These are phyloP conservation scores for Penicillium herquei DNA, from an alignment of 495 filamentous ascomycete species.

Conservation along the genomic window DNA sequence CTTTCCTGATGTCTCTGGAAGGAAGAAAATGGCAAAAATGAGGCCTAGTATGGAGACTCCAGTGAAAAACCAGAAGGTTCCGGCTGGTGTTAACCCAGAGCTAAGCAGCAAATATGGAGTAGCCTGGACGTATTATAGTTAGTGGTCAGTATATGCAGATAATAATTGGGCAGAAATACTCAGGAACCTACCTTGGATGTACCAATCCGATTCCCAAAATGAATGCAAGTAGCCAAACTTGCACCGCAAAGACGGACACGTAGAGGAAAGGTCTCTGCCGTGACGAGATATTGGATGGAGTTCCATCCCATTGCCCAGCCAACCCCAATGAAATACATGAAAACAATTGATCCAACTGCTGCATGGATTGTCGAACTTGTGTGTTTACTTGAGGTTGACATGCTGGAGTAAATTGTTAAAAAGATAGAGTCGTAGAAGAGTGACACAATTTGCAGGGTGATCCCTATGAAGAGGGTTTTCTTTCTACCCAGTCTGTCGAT, in stretches of 20 bases:
- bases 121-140: constrained; percentile 7
- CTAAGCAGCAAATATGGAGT: constrained; percentile 45
- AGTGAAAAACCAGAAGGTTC: constrained; percentile 63
- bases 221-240: constrained; percentile 38
- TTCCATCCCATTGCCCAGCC: constrained; percentile 70
- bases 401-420: constrained; percentile 41
- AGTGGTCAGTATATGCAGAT: background rate
- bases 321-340: constrained; percentile 55
- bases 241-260: constrained; percentile 21
- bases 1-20: constrained; percentile 18
- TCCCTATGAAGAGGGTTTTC: constrained; percentile 55
- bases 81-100: constrained; percentile 27
- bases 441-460: constrained; percentile 50
- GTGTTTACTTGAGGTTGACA: background rate
- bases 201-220: constrained; percentile 64
- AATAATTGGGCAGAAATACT: too few species aligned
- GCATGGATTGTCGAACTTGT: constrained; percentile 12
- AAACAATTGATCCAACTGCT: constrained; percentile 49
- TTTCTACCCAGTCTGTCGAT: constrained; percentile 65
- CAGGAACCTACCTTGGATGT: constrained; percentile 24
- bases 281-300: constrained; percentile 65
- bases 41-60: constrained; percentile 50
- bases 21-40: constrained; percentile 35
- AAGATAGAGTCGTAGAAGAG: constrained; percentile 63
- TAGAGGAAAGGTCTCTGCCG: constrained; percentile 64